Base-by-base conservation (phyloP, 176 grass and related monocot species). In the Musa troglodytarum region DNA sequence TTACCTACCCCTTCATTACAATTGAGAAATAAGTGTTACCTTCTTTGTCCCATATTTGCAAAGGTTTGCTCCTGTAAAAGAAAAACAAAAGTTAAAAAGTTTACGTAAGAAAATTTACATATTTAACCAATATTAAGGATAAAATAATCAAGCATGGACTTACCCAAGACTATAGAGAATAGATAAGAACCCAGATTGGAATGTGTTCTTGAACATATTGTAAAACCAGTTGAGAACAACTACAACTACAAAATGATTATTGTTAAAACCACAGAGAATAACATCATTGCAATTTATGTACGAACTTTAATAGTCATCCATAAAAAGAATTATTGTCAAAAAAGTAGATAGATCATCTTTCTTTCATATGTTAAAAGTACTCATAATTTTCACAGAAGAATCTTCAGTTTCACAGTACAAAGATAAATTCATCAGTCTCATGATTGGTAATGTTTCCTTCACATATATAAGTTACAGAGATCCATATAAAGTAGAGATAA, bases 11-110 rank as follows among this genome's bases (percentile, higher is more conserved):
- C 63, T 34, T 58, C 64, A 74, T 53, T 57, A 79, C 50, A 72
- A 56, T 11, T 53, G 84, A 78, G 49, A 80, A 75, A 19, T 14
- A 53, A 3, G 7, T 74, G 76, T 75, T 63, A 98, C 90, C 90
- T 89, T 98, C 95, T 82, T 98, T 98, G 64, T 93, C 90, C 90
- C 95, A 94, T 87, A 98, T 98, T 88, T 98, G 95, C 84, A 98
- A 81, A 80, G 95, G 95, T 59, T 93, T 98, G 72, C 86, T 98
- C 84, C 95, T 98, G 86, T 26, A 56, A 51, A 29, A 8, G 8
- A 68, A 43, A 26, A 29, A n/a, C 2, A 82, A 81, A 87, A 14
- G 51, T 61, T 20, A 16, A 29, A 63, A 84, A 77, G 20, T 49
- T 16, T 11, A 26, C 34, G 10, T 20, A 51, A 54, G 9, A 11